Conservation (phyloP, 2,329 filamentous ascomycete genomes). For the Chrysoporthe austroafricana region DNA sequence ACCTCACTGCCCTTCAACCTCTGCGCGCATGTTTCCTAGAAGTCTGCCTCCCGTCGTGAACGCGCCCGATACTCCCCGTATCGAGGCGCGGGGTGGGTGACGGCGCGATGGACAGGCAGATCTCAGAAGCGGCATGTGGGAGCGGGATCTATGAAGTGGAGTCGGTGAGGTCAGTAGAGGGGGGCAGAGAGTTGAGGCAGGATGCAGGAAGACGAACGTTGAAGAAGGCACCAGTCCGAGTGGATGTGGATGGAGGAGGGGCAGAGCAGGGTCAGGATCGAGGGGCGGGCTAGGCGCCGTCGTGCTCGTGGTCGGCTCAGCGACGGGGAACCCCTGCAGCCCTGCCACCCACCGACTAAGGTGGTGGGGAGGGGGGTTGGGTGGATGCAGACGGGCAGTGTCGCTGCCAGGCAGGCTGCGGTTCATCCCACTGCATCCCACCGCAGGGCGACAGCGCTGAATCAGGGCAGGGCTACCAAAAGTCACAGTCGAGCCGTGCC, state of each 20-base stretch:
- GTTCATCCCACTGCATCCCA: too few species aligned
- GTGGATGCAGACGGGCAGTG: neutral
- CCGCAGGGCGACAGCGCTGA: too few species aligned
- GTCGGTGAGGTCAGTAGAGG: slow-evolving; percentile 15
- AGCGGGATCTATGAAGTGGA: slow-evolving; percentile 10
- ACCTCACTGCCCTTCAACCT: neutral
- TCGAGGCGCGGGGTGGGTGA: neutral
- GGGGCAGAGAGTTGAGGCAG: neutral
- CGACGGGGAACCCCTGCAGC: slow-evolving; percentile 18
- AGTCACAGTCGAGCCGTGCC: neutral
- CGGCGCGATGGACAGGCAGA: neutral
- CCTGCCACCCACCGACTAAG: neutral
- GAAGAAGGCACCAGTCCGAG: slow-evolving; percentile 13
- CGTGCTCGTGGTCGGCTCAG: slow-evolving; percentile 11
- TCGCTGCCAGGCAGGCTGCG: too few species aligned
- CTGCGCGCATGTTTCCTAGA: neutral
- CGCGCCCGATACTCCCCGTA: too few species aligned
- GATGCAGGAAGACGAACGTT: neutral
- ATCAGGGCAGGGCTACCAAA: neutral
- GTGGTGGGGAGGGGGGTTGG: neutral
- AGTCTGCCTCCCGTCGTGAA: neutral
- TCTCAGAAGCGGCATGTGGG: neutral
- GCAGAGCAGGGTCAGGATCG: neutral
- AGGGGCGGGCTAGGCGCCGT: neutral
- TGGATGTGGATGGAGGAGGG: slow-evolving; percentile 2